phyloP scores from a whole-genome alignment of 2,329 filamentous ascomycete genomes.

The Ambrosiella xylebori region DNA sequence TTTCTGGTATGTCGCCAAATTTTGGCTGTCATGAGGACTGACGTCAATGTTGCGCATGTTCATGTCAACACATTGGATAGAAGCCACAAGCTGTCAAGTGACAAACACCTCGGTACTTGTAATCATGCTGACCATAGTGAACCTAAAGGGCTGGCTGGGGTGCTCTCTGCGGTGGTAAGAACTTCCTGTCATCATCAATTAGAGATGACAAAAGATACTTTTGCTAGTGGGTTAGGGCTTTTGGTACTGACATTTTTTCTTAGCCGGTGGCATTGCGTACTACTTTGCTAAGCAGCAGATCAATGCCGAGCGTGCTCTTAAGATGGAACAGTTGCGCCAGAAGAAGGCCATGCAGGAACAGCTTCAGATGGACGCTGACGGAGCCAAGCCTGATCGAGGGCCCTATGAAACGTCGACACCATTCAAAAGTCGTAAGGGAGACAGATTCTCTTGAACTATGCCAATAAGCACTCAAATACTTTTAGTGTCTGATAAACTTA shows the following conservation, averaged over 20 bases:
- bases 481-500: no score
- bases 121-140: conserved; percentile 1
- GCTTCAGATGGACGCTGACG: conserved; percentile 4
- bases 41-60: neutral
- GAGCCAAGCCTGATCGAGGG: conserved; percentile 23
- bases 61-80: neutral
- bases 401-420: conserved; percentile 62
- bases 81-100: neutral
- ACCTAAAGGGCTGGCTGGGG: conserved; percentile 71
- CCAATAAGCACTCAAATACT: no score
- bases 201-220: no score
- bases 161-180: conserved; percentile 63
- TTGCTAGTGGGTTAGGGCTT: no score
- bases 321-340: conserved; percentile 48
- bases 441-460: conserved; percentile 52
- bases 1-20: conserved; percentile 39
- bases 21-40: neutral
- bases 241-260: no score
- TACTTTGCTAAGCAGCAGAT: conserved; percentile 90
- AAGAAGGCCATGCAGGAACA: conserved; percentile 38
- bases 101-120: neutral
- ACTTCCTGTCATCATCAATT: neutral
- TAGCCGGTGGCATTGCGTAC: conserved; percentile 81
- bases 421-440: conserved; percentile 65
- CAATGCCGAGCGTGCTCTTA: conserved; percentile 67